phyloP scores from a whole-genome alignment of 768 basidiomycete species.

The Candolleomyces aberdarensis region DNA sequence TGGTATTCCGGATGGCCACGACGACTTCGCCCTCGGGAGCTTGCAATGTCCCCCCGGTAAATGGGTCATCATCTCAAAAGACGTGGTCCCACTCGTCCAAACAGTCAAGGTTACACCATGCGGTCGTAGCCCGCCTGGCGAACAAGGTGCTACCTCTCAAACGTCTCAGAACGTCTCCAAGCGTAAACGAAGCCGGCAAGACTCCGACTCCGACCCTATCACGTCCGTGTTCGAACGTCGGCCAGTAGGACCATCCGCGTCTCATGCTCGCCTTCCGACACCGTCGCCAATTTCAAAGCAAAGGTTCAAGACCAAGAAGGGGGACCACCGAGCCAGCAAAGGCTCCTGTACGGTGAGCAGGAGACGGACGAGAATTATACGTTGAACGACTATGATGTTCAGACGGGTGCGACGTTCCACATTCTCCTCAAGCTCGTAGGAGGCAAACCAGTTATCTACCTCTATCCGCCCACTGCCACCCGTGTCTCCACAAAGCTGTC shows the following conservation, averaged over 20 bases:
- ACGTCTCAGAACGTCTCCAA: background rate
- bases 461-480: slow-evolving; percentile 27
- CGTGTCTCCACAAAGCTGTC: slow-evolving; percentile 26
- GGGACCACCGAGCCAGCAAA: slow-evolving; percentile 68
- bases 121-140: background rate
- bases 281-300: slow-evolving; percentile 19
- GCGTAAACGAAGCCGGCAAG: background rate
- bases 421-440: slow-evolving; percentile 57
- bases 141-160: background rate
- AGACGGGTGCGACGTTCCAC: slow-evolving; percentile 72
- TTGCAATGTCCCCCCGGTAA: background rate
- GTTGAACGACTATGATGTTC: slow-evolving; percentile 64
- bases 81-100: background rate
- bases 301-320: slow-evolving; percentile 26
- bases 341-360: slow-evolving; percentile 74
- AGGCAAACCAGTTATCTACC: slow-evolving; percentile 35
- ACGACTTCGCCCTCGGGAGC: background rate
- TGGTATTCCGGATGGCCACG: background rate
- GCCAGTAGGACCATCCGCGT: slow-evolving; percentile 16
- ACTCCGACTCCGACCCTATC: background rate
- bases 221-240: slow-evolving; percentile 12
- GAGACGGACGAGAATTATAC: slow-evolving; percentile 77
- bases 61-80: background rate
- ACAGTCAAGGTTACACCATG: background rate
- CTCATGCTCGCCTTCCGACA: slow-evolving; percentile 12